Base-by-base conservation (phyloP, 345 rosid genomes). In the Eucalyptus cloeziana region DNA sequence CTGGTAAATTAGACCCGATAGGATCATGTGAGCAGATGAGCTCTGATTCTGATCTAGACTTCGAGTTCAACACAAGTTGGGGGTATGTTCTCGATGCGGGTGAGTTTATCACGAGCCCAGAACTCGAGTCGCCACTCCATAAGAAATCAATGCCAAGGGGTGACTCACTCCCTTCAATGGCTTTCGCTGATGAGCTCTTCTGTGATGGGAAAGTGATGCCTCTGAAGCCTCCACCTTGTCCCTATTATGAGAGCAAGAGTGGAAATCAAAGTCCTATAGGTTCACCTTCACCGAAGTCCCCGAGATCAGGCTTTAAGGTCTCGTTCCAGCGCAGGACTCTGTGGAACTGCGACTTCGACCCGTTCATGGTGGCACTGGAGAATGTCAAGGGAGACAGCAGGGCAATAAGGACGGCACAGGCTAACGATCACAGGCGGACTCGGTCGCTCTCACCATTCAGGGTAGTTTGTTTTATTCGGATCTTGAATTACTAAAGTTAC, bases 101-200 rank as follows among this genome's bases (percentile, higher is more conserved):
- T 44, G 33, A 86, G 62, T 67, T 31, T 25, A 54, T 44, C 79
- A 44, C 17, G 10, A 86, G 67, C 67, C 87, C 7, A 67, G 60
- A 86, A 21, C n/a, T 44, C 44, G 27, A 49, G 37, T 86, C 87
- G 27, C 60, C 52, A 19, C 76, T 51, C 50, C 31, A 85, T 7
- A 37, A 64, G 19, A 87, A 43, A 9, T 49, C 43, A 11, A 58
- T 52, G 16, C 87, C 87, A 10, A 52, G 87, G 8, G 80, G 67
- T 43, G 91, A 88, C 56, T 90, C 92, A 8, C 90, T 91, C 60
- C 93, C 95, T 5, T 87, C 92, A 21, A 92, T 95, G 93, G 93
- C 96, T 15, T 94, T 92, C 91, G 96, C 96, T 19, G 97, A 94
- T 64, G 96, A 95, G 49, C 91, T 95, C 13, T 94, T 94, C 88